Evolutionary conservation across 2,329 filamentous ascomycete genomes (phyloP), one percentile per base, ranked within the genome.

Genomic region (Drechmeria coniospora): DNA sequence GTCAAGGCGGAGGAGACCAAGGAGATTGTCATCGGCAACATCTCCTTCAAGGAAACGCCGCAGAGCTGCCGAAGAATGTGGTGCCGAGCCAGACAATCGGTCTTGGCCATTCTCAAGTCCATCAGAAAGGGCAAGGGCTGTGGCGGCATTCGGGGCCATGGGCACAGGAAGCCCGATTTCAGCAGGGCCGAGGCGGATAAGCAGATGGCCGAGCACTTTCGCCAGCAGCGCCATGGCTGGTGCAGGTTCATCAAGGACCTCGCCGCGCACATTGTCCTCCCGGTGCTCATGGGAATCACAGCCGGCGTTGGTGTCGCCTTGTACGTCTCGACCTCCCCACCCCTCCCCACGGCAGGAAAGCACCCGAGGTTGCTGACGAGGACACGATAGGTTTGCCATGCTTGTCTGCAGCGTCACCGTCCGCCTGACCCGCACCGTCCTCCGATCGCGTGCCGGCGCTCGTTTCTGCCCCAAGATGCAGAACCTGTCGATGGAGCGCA

Each of bases 231-330:
- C 11, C 40, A 35, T 25, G 25, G 40, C 30, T 64, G 66, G 53
- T 48, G 55, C 29, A 53, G 59, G 34, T 50, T 72, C 15, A 37
- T 72, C 25, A 59, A 61, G 42, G 66, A 66, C 40, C 59, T 78
- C 27, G 59, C 66, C 36, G 57, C 70, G 21, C 69, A 75, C 35
- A 63, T 83, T 24, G 48, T 82, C 26, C 57, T 82, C 21, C 78
- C 79, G 2, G 60, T 81, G 29, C 53, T 78, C 28, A 63, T 81
- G 36, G 79, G 79, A 32, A 63, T 82, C 36, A 62, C 71, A 15
- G 73, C 74, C 24, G 79, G 78, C 43, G 64, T 81, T 30, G 61
- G 63, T 17, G 71, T 76, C 36, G 77, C 75, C 50, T 48, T 79
- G 63, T 68, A 57, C 46, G 63, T 59, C 19, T 20, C 24, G 15